These are phyloP conservation scores for Kalanchoe fedtschenkoi DNA, from an alignment of 164 flowering plant genomes.

Conservation along the genomic window DNA sequence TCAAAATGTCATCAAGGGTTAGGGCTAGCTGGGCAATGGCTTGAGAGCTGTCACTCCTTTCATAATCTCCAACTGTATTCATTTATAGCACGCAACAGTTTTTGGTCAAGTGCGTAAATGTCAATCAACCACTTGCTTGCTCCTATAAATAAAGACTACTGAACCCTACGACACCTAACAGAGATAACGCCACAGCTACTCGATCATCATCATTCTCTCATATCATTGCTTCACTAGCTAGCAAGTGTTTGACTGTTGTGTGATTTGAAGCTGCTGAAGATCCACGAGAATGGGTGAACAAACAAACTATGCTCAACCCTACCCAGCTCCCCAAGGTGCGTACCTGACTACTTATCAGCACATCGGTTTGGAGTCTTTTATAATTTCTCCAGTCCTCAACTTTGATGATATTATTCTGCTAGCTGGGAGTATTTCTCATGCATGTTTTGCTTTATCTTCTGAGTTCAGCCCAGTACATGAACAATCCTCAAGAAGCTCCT, in stretches of 20 bases:
- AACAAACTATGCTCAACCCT: not conserved
- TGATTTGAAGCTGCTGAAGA: not conserved
- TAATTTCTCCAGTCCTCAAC: too few relatives aligned
- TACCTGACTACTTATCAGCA: too few relatives aligned
- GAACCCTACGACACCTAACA: not conserved
- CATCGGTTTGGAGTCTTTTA: too few relatives aligned
- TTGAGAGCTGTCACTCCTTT: not conserved
- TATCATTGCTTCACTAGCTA: not conserved
- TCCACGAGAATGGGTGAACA: not conserved
- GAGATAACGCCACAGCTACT: not conserved
- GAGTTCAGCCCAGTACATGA: not conserved
- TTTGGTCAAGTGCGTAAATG: not conserved
- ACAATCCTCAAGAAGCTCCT: slow-evolving; percentile 4
- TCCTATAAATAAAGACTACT: not conserved
- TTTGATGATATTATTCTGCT: too few relatives aligned
- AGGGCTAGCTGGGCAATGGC: slow-evolving; percentile 1
- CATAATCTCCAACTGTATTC: not conserved
- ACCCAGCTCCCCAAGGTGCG: slow-evolving; percentile 6
- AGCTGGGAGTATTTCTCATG: too few relatives aligned
- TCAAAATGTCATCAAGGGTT: not conserved
- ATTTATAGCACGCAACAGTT: not conserved
- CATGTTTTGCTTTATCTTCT: not conserved
- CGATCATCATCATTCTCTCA: not conserved
- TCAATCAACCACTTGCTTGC: not conserved
- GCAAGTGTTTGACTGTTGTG: not conserved